A percentile compares a stretch with the other conserved stretches of the same genome.
Evolutionary conservation across 192 early-diverging fungal genomes (phyloP).

Genomic region (Chytriomyces sp.): DNA sequence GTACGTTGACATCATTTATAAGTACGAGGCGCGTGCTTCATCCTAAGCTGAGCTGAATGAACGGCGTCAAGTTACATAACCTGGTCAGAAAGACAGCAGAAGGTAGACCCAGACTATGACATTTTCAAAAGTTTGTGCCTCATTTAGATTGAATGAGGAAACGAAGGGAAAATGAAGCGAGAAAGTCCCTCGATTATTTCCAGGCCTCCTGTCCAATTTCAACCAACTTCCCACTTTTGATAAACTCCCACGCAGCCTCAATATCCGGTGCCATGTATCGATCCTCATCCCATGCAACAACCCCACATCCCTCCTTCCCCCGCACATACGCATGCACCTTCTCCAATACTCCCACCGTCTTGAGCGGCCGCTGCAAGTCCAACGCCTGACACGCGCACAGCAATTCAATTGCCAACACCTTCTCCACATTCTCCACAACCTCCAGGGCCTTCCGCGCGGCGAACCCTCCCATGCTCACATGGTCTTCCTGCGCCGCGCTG

Average conservation of each 20-base stretch:
- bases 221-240: conserved; percentile 18
- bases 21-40: too few relatives aligned
- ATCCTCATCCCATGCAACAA: conserved; percentile 8
- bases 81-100: too few relatives aligned
- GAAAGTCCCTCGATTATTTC: too few relatives aligned
- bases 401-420: conserved; percentile 31
- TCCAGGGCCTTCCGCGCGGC: conserved; percentile 23
- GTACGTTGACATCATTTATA: too few relatives aligned
- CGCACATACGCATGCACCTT: conserved; percentile 18
- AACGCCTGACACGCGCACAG: conserved; percentile 26
- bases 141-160: too few relatives aligned
- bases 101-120: too few relatives aligned
- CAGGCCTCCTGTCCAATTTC: conserved; percentile 5
- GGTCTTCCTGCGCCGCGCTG: conserved; percentile 20
- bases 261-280: conserved; percentile 31
- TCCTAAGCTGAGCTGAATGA: too few relatives aligned
- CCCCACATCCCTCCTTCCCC: background rate
- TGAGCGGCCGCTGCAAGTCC: conserved; percentile 25
- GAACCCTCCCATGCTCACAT: conserved; percentile 31
- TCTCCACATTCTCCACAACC: conserved; percentile 31
- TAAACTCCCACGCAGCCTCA: conserved; percentile 15
- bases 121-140: too few relatives aligned
- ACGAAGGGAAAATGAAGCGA: too few relatives aligned
- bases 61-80: too few relatives aligned
- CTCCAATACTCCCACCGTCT: conserved; percentile 16